Base-by-base conservation (phyloP, 768 basidiomycete species). In the Suillus hirtellus region DNA sequence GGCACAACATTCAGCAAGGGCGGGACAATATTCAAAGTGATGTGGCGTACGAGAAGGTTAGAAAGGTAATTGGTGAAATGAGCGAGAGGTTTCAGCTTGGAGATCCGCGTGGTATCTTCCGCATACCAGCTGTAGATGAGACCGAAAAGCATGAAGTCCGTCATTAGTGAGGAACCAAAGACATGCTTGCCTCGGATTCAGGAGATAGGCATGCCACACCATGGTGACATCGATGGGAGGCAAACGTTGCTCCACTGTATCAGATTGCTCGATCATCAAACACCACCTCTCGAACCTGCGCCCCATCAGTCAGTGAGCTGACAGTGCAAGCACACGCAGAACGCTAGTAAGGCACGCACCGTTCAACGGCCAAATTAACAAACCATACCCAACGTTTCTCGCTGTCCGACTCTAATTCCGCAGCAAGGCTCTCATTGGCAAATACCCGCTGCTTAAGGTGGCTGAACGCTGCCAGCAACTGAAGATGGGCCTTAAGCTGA, bases 191-290 rank as follows among this genome's bases (percentile, higher is more conserved):
- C 71, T 67, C 10, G 79, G 79, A 60, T 78, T 79, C 40, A 79
- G 74, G 35, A 76, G 66, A 66, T 80, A 78, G 7, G 78, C 67
- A 42, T 79, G 79, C 74, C 78, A 78, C 4, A 79, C 78, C 78
- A 79, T 77, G 46, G 75, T 65, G 1, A 80, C 79, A 37, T 79
- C 79, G 8, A 80, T 58, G 4, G 78, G 78, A 1, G 79, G 78
- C n/a, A 75, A 56, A 0, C 40, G 47, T 27, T 60, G 55, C 54
- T 68, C 66, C 1, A 60, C 34, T 15, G 54, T 31, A 19, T 43
- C 38, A 7, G 24, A 43, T 47, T 27, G 24, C 40, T 49, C 46
- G 12, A 71, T 63, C 44, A 54, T 55, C 34, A 24, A 8, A n/a
- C 71, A 72, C 79, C 78, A 80, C 2, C 74, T 71, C 4, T 73